Conservation (phyloP, 2,329 filamentous ascomycete species). For the Torrubiellomyces zombiae region DNA sequence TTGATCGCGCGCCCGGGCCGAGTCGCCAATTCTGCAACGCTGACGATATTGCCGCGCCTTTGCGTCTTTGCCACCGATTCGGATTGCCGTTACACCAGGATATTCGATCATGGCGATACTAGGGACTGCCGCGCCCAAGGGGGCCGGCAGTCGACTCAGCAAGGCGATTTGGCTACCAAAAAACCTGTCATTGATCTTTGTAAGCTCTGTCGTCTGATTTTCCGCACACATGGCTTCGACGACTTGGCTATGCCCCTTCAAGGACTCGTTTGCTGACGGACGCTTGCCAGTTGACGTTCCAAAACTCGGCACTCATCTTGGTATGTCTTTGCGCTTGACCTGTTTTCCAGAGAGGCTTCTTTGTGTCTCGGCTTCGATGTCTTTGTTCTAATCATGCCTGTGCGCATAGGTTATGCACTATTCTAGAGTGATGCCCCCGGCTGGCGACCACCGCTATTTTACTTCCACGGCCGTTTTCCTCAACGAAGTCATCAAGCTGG, state of each 20-base stretch:
- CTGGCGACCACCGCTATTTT: constrained; percentile 73
- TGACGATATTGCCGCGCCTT: constrained; percentile 1
- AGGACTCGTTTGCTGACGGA: constrained; percentile 3
- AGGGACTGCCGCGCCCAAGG: constrained; percentile 5
- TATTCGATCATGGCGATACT: constrained; percentile 8
- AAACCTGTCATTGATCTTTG: constrained; percentile 9
- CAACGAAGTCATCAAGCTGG: constrained; percentile 81
- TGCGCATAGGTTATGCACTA: constrained; percentile 84
- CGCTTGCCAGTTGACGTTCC: constrained; percentile 56
- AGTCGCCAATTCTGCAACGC: no score
- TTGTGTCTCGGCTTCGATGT: no score
- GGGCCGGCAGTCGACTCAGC: constrained; percentile 2
- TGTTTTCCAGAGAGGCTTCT: no score
- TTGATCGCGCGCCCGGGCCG: no score
- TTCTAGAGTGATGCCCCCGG: constrained; percentile 78
- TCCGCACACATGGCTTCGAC: no score
- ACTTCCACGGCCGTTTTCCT: constrained; percentile 88
- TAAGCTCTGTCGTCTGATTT: constrained; percentile 5
- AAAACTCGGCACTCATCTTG: constrained; percentile 65
- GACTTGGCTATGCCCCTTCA: background rate
- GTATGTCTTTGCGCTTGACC: constrained; percentile 32
- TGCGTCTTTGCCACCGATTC: no score
- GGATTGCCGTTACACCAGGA: no score
- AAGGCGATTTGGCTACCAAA: constrained; percentile 6
- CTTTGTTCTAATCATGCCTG: no score